Evolutionary conservation across 768 basidiomycete species (phyloP), one percentile per base, ranked within the genome.

Genomic region (Auriscalpium vulgare): DNA sequence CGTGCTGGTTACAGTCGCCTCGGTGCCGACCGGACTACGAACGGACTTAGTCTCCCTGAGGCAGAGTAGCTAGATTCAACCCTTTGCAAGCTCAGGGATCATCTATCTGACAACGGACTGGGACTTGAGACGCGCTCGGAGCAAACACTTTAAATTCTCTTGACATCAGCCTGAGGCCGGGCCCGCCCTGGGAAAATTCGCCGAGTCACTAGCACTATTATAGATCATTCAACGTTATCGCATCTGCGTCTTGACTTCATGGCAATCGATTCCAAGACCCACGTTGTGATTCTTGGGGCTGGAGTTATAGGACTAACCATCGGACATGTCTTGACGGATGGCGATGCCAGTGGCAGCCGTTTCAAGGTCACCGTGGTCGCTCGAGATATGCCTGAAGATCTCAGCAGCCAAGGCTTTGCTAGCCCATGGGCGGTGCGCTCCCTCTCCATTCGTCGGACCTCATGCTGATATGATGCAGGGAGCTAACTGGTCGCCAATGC

Each of bases 381-480:
- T 11, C 62, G 73, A 37, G 74, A 75, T 59, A 62, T 73, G 64
- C 74, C 74, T 0, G 69, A 70, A 14, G 72, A 73, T 57, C 55
- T 69, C 19, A 68, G 68, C 47, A 78, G 76, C 4, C 75, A 76
- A 51, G 74, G 69, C 4, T 79, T 75, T 67, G 70, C 78, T 10
- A 78, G 75, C 53, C 79, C 79, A n/a, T 79, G 78, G 66, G 78
- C 79, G 56, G 77, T 77, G 55, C 52, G 73, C 65, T 21, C 21
- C 47, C 17, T 14, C 34, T 43, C 1, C 43, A 14, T n/a, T 43
- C 23, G 21, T 46, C 21, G 17, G 14, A 16, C 8, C 10, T 23
- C 19, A 35, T 47, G 37, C 29, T 45, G 23, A 34, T 17, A 16
- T 16, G 13, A 8, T 35, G 6, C 54, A 78, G 77, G 77, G 77